These are phyloP conservation scores for Withania somnifera DNA, from an alignment of 305 asterid species.

Conservation along the genomic window DNA sequence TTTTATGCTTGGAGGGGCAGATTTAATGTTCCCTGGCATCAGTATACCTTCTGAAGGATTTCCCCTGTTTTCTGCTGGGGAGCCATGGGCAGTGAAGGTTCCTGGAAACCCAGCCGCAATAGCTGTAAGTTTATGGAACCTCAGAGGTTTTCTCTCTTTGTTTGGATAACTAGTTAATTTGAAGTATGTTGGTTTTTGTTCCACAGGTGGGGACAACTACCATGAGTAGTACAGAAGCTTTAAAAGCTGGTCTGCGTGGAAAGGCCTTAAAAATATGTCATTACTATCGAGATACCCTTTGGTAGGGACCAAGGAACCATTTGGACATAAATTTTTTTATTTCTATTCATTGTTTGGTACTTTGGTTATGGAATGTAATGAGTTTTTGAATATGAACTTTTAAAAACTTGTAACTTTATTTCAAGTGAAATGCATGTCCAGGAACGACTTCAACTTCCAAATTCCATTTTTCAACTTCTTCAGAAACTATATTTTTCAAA, in stretches of 20 bases:
- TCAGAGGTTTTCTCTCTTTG: background rate
- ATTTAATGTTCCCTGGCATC: slow-evolving; percentile 96
- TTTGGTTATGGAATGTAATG: background rate
- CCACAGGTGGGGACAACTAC: slow-evolving; percentile 83
- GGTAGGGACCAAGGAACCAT: slow-evolving; percentile 30
- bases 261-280: slow-evolving; percentile 80
- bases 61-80: slow-evolving; percentile 74
- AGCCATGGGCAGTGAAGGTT: slow-evolving; percentile 84
- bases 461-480: background rate
- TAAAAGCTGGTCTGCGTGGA: slow-evolving; percentile 85
- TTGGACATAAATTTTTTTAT: background rate
- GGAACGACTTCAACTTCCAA: background rate
- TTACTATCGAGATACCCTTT: slow-evolving; percentile 72
- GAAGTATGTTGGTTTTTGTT: slow-evolving; percentile 5
- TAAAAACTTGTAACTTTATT: background rate
- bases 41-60: slow-evolving; percentile 60
- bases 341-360: background rate
- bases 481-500: background rate
- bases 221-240: slow-evolving; percentile 72
- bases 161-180: background rate
- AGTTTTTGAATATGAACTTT: background rate
- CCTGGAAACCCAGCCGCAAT: slow-evolving; percentile 95
- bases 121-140: slow-evolving; percentile 51
- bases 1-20: slow-evolving; percentile 90
- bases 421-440: background rate